Evolutionary conservation across 768 basidiomycete genomes (phyloP).

Genomic region (Trametes cinnabarina): DNA sequence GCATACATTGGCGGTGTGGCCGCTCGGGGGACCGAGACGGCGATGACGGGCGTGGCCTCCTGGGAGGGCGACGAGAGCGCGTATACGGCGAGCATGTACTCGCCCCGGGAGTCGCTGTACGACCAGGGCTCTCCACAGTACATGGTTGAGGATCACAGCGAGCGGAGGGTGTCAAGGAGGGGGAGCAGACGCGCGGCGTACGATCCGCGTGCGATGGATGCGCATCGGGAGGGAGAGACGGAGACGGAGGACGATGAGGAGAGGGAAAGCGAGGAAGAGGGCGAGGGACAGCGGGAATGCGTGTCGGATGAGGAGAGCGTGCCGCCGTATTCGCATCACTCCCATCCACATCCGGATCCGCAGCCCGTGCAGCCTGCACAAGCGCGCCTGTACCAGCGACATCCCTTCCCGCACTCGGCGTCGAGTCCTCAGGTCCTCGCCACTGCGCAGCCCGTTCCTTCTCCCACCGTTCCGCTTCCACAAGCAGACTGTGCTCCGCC

Average conservation of each 20-base stretch:
- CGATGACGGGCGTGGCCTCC: slow-evolving; percentile 1
- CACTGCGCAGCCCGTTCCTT: neutral
- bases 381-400: slow-evolving; percentile 19
- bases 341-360: neutral
- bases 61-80: slow-evolving; percentile 13
- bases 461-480: no score
- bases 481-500: neutral
- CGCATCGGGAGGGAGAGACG: slow-evolving; percentile 10
- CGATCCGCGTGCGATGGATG: slow-evolving; percentile 8
- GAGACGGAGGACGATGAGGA: slow-evolving; percentile 1
- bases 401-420: slow-evolving; percentile 27
- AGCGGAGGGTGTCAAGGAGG: neutral
- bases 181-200: slow-evolving; percentile 1
- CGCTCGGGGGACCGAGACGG: neutral
- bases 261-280: neutral
- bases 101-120: slow-evolving; percentile 14
- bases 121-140: slow-evolving; percentile 12
- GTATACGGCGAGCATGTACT: slow-evolving; percentile 15
- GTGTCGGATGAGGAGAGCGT: slow-evolving; percentile 10
- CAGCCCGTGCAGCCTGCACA: neutral
- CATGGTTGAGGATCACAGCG: slow-evolving; percentile 5
- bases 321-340: slow-evolving; percentile 19
- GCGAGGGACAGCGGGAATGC: neutral
- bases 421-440: slow-evolving; percentile 23
- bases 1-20: neutral